Conservation (phyloP, 345 rosid species). For the Trapa incisa region DNA sequence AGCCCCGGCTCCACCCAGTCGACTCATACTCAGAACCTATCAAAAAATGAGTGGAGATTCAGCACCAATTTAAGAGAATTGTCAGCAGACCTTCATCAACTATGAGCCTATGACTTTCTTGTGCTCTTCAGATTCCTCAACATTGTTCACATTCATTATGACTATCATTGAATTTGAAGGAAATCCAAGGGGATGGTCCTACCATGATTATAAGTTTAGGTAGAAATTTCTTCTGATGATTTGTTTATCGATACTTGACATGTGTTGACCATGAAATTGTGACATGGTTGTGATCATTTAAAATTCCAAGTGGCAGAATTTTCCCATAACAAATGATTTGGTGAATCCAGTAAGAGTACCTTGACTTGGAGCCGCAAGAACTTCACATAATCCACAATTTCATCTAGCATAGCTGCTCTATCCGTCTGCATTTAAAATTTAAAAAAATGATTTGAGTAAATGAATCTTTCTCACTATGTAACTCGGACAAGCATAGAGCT, state of each 20-base stretch:
- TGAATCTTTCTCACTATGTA: background rate
- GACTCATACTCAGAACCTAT: constrained; percentile 72
- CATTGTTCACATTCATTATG: constrained; percentile 1
- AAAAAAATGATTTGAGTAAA: background rate
- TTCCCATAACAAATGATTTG: too few species aligned
- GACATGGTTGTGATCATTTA: background rate
- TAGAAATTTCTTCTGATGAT: too few species aligned
- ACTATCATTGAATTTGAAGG: constrained; percentile 6
- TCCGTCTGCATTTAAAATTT: constrained; percentile 41
- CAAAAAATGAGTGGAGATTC: too few species aligned
- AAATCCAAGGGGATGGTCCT: constrained; percentile 24
- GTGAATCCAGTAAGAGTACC: constrained; percentile 22
- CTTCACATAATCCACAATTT: constrained; percentile 76
- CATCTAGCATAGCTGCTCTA: constrained; percentile 73
- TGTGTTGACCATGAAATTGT: background rate
- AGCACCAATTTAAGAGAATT: too few species aligned
- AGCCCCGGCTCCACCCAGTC: constrained; percentile 59
- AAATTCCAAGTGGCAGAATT: too few species aligned
- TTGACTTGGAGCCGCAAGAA: constrained; percentile 71
- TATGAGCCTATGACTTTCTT: background rate
- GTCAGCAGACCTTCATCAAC: background rate
- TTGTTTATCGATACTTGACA: too few species aligned
- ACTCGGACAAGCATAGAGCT: background rate
- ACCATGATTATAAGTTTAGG: too few species aligned
- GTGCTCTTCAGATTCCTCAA: constrained; percentile 10